Base-by-base conservation (phyloP, 148 eudicot genomes). In the Cornus suecica region DNA sequence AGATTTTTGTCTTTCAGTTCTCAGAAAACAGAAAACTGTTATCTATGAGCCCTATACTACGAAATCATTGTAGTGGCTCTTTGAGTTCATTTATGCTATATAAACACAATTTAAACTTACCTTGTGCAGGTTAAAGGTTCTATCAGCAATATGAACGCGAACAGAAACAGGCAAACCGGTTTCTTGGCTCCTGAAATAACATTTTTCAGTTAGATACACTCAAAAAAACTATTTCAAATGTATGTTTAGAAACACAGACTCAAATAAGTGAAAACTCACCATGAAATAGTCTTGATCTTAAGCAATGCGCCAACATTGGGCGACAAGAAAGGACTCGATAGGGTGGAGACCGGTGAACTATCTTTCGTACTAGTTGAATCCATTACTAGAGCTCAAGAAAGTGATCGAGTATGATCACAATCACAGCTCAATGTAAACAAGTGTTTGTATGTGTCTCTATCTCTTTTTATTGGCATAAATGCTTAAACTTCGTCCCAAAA, bases 281-380 rank as follows among this genome's bases (percentile, higher is more conserved):
- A 94, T 83, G 99, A 92, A 61, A 94, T 90, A 65, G 87, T 84
- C 87, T 90, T 94, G 75, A 94, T 92, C 83, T 94, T 92, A 76
- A 94, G 99, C 25, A 94, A 83, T 75, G 97, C 95, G 83, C 82
- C 81, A 66, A 94, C 96, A 76, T 91, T 91, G 0, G 92, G 96
- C 1, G 97, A 94, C 0, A 91, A 84, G 77, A 90, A 89, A 74
- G 95, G 97, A 79, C 95, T 91, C 4, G 92, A 91, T 24, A 85
- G 82, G 42, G 84, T 56, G 24, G 90, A 37, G 42, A 37, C 42
- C 42, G 42, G 9, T 37, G 42, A 81, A 65, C 82, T 69, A 67
- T 84, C 85, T 68, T 86, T 91, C 34, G 86, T 79, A 69, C 88
- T 86, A 45, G 77, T 48, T 32, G 82, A 75, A 61, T 88, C 90